Conservation (phyloP, 2,329 filamentous ascomycete species). For the Botrytis aclada region DNA sequence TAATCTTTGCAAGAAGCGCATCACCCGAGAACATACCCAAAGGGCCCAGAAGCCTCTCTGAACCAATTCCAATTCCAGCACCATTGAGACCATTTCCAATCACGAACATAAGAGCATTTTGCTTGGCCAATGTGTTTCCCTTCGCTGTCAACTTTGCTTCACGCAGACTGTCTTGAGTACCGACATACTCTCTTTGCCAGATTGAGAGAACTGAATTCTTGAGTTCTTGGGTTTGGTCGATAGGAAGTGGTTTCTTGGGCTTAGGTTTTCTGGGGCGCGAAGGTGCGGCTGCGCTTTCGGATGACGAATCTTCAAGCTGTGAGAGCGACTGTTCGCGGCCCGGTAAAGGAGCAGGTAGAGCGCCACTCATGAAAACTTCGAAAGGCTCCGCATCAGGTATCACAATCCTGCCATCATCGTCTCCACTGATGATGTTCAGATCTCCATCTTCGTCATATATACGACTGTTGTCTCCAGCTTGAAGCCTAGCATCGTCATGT, state of each 20-base stretch:
- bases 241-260: conserved; percentile 42
- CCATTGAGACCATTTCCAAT: conserved; percentile 54
- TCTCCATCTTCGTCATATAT: conserved; percentile 30
- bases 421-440: conserved; percentile 34
- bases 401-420: conserved; percentile 37
- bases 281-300: conserved; percentile 42
- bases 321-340: conserved; percentile 26
- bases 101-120: conserved; percentile 61
- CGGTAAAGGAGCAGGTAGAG: conserved; percentile 27
- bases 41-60: conserved; percentile 43
- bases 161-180: conserved; percentile 54
- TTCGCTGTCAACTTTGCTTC: conserved; percentile 45
- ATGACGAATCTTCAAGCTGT: conserved; percentile 36
- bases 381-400: conserved; percentile 37
- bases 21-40: conserved; percentile 58
- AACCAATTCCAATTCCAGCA: conserved; percentile 47
- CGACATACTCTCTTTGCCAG: conserved; percentile 58
- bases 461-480: conserved; percentile 26
- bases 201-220: conserved; percentile 52
- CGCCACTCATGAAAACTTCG: conserved; percentile 27
- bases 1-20: conserved; percentile 44
- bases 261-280: conserved; percentile 34
- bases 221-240: conserved; percentile 51
- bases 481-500: conserved; percentile 41
- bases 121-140: conserved; percentile 50